phyloP scores from a whole-genome alignment of 495 filamentous ascomycete species.

The Amphirosellinia nigrospora region DNA sequence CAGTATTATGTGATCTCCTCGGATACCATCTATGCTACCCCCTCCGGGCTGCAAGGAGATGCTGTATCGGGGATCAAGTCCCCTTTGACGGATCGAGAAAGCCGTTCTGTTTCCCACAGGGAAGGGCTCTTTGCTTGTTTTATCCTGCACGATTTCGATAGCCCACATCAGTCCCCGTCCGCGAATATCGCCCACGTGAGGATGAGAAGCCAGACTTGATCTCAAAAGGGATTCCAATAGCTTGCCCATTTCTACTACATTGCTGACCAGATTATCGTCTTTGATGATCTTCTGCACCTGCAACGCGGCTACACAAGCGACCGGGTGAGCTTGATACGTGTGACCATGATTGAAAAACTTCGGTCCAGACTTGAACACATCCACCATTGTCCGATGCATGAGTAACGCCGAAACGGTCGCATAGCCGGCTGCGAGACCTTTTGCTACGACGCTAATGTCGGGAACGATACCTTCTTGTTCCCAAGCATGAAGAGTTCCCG shows the following conservation, averaged over 20 bases:
- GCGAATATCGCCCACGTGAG: slow-evolving; percentile 67
- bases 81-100: slow-evolving; percentile 59
- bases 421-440: slow-evolving; percentile 69
- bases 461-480: slow-evolving; percentile 60
- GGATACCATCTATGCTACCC: slow-evolving; percentile 61
- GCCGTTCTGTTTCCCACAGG: slow-evolving; percentile 43
- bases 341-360: slow-evolving; percentile 60
- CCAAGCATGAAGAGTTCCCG: slow-evolving; percentile 67
- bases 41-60: slow-evolving; percentile 72
- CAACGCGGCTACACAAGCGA: slow-evolving; percentile 64
- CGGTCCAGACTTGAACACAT: slow-evolving; percentile 37
- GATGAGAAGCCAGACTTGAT: slow-evolving; percentile 50
- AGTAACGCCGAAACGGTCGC: slow-evolving; percentile 62
- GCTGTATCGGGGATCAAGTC: slow-evolving; percentile 63
- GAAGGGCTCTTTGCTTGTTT: slow-evolving; percentile 53
- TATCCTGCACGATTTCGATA: slow-evolving; percentile 64
- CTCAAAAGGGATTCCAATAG: slow-evolving; percentile 55
- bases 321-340: slow-evolving; percentile 66
- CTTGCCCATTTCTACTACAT: slow-evolving; percentile 57
- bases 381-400: slow-evolving; percentile 59
- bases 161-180: slow-evolving; percentile 69
- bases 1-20: slow-evolving; percentile 77
- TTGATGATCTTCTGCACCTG: slow-evolving; percentile 64
- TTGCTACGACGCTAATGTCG: slow-evolving; percentile 70
- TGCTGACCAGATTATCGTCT: slow-evolving; percentile 60